Evolutionary conservation across 331 rosid genomes (phyloP).

Genomic region (Spiraea crenata): DNA sequence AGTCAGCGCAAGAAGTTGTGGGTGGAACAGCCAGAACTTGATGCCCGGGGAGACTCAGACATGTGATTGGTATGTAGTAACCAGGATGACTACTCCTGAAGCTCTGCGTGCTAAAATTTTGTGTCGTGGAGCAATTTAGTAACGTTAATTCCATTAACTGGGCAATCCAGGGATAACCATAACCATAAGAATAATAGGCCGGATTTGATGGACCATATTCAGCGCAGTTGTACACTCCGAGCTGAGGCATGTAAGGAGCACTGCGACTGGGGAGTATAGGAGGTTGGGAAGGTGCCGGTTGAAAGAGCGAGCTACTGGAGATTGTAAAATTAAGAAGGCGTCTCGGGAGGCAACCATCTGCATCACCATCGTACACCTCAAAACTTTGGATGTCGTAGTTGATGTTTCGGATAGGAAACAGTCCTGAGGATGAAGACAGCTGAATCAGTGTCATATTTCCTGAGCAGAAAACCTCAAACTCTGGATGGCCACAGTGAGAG

Average conservation of each 20-base stretch:
- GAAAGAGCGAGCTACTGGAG: background rate
- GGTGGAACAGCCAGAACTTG: background rate
- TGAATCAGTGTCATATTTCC: slow-evolving; percentile 2
- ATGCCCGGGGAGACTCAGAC: slow-evolving; percentile 4
- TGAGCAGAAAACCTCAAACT: slow-evolving; percentile 10
- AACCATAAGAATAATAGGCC: no score
- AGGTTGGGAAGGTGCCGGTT: background rate
- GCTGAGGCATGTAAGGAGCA: no score
- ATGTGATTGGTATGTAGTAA: background rate
- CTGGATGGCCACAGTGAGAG: background rate
- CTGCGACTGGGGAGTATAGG: no score
- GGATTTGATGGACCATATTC: no score
- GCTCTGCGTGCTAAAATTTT: background rate
- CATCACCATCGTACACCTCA: background rate
- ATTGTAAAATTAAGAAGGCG: slow-evolving; percentile 8
- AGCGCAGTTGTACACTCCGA: no score
- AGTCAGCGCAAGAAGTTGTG: background rate
- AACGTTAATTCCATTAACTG: background rate
- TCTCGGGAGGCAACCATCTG: background rate
- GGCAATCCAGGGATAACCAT: background rate
- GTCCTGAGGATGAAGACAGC: slow-evolving; percentile 6
- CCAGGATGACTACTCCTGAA: background rate
- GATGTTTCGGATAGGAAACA: background rate
- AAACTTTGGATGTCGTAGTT: accelerated
- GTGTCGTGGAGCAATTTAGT: slow-evolving; percentile 1